These are phyloP conservation scores for Suaeda aralocaspica DNA, from an alignment of 148 eudicot species.

Conservation along the genomic window DNA sequence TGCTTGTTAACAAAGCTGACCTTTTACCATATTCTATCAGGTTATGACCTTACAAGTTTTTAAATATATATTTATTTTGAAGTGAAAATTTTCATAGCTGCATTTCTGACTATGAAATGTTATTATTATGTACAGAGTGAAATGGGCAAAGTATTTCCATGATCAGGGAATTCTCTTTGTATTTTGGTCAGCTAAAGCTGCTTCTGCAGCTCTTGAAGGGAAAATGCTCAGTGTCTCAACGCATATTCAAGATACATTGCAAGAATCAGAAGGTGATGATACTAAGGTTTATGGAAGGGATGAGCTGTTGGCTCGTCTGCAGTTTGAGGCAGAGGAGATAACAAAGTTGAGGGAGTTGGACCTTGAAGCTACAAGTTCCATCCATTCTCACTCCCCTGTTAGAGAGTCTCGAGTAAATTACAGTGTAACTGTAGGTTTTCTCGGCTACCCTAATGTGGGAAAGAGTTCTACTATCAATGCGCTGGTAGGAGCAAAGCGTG, in stretches of 20 bases:
- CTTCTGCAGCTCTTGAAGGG: conserved; percentile 80
- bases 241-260: conserved; percentile 24
- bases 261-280: conserved; percentile 44
- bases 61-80: background rate
- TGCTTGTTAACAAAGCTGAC: conserved; percentile 94
- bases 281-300: conserved; percentile 77
- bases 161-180: conserved; percentile 71
- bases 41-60: conserved; percentile 26
- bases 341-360: conserved; percentile 37
- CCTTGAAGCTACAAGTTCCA: conserved; percentile 10
- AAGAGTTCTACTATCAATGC: conserved; percentile 98
- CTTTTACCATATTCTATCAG: conserved; percentile 73
- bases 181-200: conserved; percentile 99
- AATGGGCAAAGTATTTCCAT: conserved; percentile 87
- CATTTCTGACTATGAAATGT: background rate
- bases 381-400: conserved; percentile 28
- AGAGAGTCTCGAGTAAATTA: conserved; percentile 18
- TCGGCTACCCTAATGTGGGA: conserved; percentile 96
- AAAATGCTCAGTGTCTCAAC: conserved; percentile 31
- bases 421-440: conserved; percentile 76
- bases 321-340: conserved; percentile 91
- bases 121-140: conserved; percentile 43
- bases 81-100: background rate
- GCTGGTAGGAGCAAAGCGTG: conserved; percentile 72
- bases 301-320: conserved; percentile 75